These are phyloP conservation scores for Penicillium sp. DNA, from an alignment of 2,329 filamentous ascomycete genomes.

Conservation along the genomic window DNA sequence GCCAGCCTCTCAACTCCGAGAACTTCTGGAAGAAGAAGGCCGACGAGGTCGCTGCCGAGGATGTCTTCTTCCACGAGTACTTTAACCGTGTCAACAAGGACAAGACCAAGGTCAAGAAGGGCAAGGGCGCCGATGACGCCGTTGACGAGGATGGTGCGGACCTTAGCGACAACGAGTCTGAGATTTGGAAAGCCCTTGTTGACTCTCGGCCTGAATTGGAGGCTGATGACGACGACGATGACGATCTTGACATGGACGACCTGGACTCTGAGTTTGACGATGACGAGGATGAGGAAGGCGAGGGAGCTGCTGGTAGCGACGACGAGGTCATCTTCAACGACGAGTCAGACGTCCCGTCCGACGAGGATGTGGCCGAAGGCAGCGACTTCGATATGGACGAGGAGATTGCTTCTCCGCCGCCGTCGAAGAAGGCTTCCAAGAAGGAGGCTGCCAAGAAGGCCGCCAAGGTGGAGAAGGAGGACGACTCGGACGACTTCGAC, in stretches of 20 bases:
- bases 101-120: slow-evolving; percentile 56
- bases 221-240: slow-evolving; percentile 59
- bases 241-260: slow-evolving; percentile 59
- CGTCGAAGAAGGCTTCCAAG: slow-evolving; percentile 20
- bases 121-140: slow-evolving; percentile 53
- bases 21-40: slow-evolving; percentile 88
- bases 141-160: slow-evolving; percentile 49
- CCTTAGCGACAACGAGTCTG: slow-evolving; percentile 68
- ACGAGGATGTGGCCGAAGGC: slow-evolving; percentile 49
- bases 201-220: slow-evolving; percentile 77
- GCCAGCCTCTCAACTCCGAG: slow-evolving; percentile 76
- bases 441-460: slow-evolving; percentile 33
- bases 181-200: slow-evolving; percentile 91
- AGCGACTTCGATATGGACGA: slow-evolving; percentile 51
- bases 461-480: slow-evolving; percentile 38
- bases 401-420: slow-evolving; percentile 30
- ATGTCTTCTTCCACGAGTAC: slow-evolving; percentile 98
- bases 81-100: slow-evolving; percentile 75
- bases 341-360: slow-evolving; percentile 49
- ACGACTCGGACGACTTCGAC: slow-evolving; percentile 58
- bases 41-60: slow-evolving; percentile 85
- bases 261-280: slow-evolving; percentile 56
- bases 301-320: slow-evolving; percentile 44
- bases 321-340: slow-evolving; percentile 52
- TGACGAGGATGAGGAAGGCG: slow-evolving; percentile 50